A percentile compares a stretch with the other conserved stretches of the same genome.
These are phyloP conservation scores for Candida taoyuanica DNA, from an alignment of 805 yeast species.

Conservation along the genomic window DNA sequence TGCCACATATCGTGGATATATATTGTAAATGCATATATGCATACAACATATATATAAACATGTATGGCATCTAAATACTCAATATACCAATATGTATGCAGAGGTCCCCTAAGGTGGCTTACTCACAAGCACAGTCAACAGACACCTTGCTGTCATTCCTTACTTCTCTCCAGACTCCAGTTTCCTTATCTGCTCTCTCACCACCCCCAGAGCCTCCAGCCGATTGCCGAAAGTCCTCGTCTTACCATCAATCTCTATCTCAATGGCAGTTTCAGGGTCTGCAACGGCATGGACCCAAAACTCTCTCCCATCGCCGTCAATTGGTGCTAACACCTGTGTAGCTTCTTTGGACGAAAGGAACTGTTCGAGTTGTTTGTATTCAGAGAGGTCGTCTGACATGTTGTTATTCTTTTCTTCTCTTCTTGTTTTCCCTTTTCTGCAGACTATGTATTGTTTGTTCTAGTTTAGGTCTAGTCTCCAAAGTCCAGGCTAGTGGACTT, in stretches of 20 bases:
- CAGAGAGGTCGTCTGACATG: conserved; percentile 11
- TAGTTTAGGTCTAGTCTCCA: no score
- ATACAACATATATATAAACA: no score
- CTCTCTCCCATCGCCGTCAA: conserved; percentile 21
- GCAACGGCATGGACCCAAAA: conserved; percentile 20
- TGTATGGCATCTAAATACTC: no score
- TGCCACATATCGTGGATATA: no score
- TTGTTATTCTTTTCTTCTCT: background rate
- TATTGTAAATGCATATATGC: no score
- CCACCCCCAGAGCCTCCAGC: conserved; percentile 9
- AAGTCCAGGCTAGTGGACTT: no score
- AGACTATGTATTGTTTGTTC: background rate
- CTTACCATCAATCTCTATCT: conserved; percentile 14
- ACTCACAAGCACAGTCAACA: no score
- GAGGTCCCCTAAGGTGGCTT: no score
- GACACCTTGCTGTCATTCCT: no score
- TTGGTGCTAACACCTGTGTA: conserved; percentile 17
- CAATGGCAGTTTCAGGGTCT: conserved; percentile 9
- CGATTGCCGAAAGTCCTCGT: conserved; percentile 1
- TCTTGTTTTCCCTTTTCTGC: background rate
- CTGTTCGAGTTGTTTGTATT: conserved; percentile 8
- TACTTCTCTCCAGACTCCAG: conserved; percentile 2
- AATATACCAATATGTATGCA: no score
- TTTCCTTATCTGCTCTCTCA: conserved; percentile 6
- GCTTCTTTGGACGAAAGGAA: conserved; percentile 5